A percentile compares a stretch with the other conserved stretches of the same genome.
Conservation (phyloP, 805 yeast species). For the Wickerhamomyces alni region DNA sequence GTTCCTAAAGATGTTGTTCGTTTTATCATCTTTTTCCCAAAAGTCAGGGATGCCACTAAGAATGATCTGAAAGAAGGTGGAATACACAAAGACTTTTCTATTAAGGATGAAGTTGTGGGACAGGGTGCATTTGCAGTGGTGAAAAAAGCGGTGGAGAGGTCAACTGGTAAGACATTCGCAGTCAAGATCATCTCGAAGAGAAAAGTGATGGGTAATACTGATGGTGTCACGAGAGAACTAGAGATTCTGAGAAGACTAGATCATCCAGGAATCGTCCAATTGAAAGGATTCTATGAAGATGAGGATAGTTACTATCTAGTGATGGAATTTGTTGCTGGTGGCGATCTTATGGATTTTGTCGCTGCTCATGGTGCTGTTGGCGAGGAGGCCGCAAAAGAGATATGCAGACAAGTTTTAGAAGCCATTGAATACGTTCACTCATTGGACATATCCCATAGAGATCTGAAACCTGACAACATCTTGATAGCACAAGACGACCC, state of each 20-base stretch:
- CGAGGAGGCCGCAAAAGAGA: conserved; percentile 85
- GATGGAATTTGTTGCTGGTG: conserved; percentile 95
- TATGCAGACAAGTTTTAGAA: conserved; percentile 73
- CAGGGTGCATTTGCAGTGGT: conserved; percentile 99
- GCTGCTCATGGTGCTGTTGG: conserved; percentile 89
- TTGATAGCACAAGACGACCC: conserved; percentile 89
- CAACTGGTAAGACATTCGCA: conserved; percentile 82
- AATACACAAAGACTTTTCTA: conserved; percentile 63
- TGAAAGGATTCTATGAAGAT: conserved; percentile 85
- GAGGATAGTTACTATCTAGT: conserved; percentile 74
- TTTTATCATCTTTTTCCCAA: conserved; percentile 37
- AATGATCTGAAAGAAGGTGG: conserved; percentile 31
- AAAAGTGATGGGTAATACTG: conserved; percentile 70
- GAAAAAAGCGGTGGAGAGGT: conserved; percentile 80
- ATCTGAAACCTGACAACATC: conserved; percentile 93
- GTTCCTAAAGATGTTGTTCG: conserved; percentile 60
- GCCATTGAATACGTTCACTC: conserved; percentile 87
- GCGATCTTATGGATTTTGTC: conserved; percentile 96
- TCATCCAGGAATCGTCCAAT: conserved; percentile 79
- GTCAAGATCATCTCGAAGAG: conserved; percentile 84
- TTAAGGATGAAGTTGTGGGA: conserved; percentile 82
- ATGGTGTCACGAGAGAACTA: conserved; percentile 82
- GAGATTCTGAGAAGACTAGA: conserved; percentile 70
- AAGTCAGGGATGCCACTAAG: conserved; percentile 5
- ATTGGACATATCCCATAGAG: conserved; percentile 92